These are phyloP conservation scores for Lasiosphaeria ovina DNA, from an alignment of 495 filamentous ascomycete genomes.

Conservation along the genomic window DNA sequence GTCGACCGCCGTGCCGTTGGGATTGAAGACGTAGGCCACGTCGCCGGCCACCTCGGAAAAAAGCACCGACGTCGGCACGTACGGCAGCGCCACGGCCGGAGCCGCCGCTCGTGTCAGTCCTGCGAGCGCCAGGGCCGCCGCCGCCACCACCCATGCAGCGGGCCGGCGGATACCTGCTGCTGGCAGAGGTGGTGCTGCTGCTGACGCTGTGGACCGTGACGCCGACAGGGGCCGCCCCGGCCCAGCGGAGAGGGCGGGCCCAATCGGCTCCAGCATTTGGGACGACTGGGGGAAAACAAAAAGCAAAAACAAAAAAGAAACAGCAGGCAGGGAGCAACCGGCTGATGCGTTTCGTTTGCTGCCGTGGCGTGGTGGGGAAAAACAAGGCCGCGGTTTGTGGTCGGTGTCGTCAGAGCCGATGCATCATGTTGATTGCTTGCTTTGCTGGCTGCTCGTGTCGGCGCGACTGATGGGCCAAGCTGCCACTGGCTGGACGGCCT, in stretches of 20 bases:
- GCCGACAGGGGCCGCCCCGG: background rate
- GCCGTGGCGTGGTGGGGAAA: background rate
- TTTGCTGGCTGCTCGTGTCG: too few relatives aligned
- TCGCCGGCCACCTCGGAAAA: slow-evolving; percentile 45
- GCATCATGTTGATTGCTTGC: slow-evolving; percentile 5
- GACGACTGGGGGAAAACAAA: background rate
- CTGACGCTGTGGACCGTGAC: background rate
- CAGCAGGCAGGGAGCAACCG: background rate
- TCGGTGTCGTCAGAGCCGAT: background rate
- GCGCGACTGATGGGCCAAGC: too few relatives aligned
- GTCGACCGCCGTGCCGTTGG: slow-evolving; percentile 43
- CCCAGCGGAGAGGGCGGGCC: background rate
- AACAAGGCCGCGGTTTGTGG: slow-evolving; percentile 2
- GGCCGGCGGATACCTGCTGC: background rate
- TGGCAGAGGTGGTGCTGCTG: background rate
- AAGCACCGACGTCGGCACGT: slow-evolving; percentile 70
- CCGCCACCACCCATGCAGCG: background rate
- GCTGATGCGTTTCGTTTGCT: background rate
- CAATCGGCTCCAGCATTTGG: background rate
- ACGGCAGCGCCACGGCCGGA: slow-evolving; percentile 53
- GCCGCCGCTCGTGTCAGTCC: background rate
- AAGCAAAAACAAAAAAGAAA: too few relatives aligned
- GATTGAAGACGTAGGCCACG: slow-evolving; percentile 60
- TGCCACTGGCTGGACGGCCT: too few relatives aligned
- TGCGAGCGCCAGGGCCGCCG: background rate